Base-by-base conservation (phyloP, 2,329 filamentous ascomycete genomes). In the Monilinia aucupariae region DNA sequence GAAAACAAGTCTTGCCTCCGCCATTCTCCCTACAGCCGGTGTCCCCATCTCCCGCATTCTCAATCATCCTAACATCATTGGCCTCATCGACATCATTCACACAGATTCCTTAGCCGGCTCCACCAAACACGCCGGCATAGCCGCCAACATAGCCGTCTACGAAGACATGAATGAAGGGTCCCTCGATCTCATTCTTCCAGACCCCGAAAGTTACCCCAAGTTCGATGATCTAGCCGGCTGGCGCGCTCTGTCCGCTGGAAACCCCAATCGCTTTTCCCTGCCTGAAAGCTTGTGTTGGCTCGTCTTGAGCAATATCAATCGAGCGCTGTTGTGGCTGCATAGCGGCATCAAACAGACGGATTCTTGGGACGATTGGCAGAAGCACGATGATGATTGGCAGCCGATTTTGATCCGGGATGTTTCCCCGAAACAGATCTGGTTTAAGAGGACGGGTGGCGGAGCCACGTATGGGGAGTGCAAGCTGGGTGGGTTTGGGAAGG, bases 271-370 rank as follows among this genome's bases (percentile, higher is more conserved):
- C 20, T 68, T 65, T 48, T 67, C 43, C 0, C 80, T 80, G 65
- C 81, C 81, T 0, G 82, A 85, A 67, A 75, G 76, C 2, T 73
- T 85, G 15, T 81, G 81, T 66, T 85, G 82, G 82, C 82, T 85
- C 68, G 81, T 85, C 10, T 74, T 81, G 15, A 70, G 75, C 13
- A 79, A 78, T 9, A 71, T 84, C 53, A 71, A 80, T 17, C 75
- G 75, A n/a, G 81, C 80, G 2, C 74, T 84, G 47, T 71, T 78
- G 37, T 84, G 79, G 75, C 72, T 85, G 25, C 82, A 85, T 69
- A 77, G 82, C 51, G 82, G 82, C 0, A 50, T 70, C 7, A 72
- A 73, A 27, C 67, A 71, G 49, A 70, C 68, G 12, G 62, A 56
- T 17, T 68, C 67, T 0, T 64, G 62, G 0, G 68, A 66, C 7